Evolutionary conservation across 345 rosid genomes (phyloP), one percentile per base, ranked within the genome.

Genomic region (Eucalyptus decipiens): DNA sequence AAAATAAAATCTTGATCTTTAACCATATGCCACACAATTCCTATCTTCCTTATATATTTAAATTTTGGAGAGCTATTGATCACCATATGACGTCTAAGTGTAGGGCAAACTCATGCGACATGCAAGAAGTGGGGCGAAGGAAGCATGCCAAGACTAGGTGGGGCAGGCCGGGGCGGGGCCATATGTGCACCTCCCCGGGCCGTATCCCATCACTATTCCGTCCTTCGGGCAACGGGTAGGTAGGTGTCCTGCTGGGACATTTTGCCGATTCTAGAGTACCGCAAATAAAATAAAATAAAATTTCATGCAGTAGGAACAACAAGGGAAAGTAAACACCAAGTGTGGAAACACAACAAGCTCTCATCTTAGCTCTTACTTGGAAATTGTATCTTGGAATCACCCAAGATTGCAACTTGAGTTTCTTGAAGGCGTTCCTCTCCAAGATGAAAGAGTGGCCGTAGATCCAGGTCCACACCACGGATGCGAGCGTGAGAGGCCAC

Each of bases 331-430:
- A 69, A 32, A 17, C 80, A 34, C 80, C 80, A 32, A 69, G 12
- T 34, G 80, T 9, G 80, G 42, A 69, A 69, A 69, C 12, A 11
- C 11, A 18, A 5, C 80, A 69, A 69, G 23, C 43, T 69, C 80
- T 32, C 19, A 17, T 32, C 40, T 18, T 69, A 8, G 80, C 47
- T 6, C 89, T 62, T 2, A 91, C 99, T 89, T 96, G 98, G 19
- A 93, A 34, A 30, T 86, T 94, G 91, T 94, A 96, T 90, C 92
- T 95, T 8, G 98, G 96, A 43, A 96, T 89, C 51, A 92, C 94
- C 99, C 99, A 95, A 34, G 98, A 92, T 60, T 97, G 98, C 50
- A 94, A 80, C 32, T 80, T 93, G 90, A 94, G 91, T 32, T 93
- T 91, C 52, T 92, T 50, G 37, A 96, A 91, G 12, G 89, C 91